phyloP scores from a whole-genome alignment of 108 stramenopile genomes.

The Cyclotella sp. region DNA sequence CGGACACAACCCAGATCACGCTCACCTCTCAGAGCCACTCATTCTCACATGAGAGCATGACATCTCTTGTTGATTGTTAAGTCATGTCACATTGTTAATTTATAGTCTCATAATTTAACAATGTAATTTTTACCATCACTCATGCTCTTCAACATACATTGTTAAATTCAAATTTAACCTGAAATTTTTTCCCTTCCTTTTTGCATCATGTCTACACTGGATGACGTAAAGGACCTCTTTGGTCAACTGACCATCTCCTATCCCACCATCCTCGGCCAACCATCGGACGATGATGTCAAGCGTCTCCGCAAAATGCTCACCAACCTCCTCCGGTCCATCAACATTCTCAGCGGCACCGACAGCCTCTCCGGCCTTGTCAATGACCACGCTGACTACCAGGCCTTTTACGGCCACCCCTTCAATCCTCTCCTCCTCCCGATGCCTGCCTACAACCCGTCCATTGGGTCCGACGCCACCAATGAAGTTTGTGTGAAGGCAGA shows the following conservation, averaged over 20 bases:
- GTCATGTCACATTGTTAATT: too few relatives aligned
- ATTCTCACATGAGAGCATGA: too few relatives aligned
- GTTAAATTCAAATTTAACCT: too few relatives aligned
- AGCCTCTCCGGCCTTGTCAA: background rate
- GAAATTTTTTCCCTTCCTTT: background rate
- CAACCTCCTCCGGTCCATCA: constrained; percentile 5
- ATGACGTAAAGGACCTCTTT: background rate
- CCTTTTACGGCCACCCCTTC: background rate
- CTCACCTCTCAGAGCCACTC: too few relatives aligned
- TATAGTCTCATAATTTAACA: too few relatives aligned
- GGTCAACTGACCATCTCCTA: background rate
- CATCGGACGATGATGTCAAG: background rate
- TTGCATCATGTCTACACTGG: constrained; percentile 3
- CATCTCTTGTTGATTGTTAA: too few relatives aligned
- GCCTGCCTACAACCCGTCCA: background rate
- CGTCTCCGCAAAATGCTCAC: constrained; percentile 3
- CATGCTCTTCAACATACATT: too few relatives aligned
- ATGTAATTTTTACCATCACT: too few relatives aligned
- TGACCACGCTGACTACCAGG: background rate
- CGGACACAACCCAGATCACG: too few relatives aligned
- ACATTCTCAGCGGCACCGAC: background rate
- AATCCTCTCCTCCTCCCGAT: background rate
- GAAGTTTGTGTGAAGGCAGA: background rate
- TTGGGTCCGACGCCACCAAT: background rate
- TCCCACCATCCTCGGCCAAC: constrained; percentile 2